Base-by-base conservation (phyloP, 2,329 filamentous ascomycete genomes). In the Shiraia bambusicola region DNA sequence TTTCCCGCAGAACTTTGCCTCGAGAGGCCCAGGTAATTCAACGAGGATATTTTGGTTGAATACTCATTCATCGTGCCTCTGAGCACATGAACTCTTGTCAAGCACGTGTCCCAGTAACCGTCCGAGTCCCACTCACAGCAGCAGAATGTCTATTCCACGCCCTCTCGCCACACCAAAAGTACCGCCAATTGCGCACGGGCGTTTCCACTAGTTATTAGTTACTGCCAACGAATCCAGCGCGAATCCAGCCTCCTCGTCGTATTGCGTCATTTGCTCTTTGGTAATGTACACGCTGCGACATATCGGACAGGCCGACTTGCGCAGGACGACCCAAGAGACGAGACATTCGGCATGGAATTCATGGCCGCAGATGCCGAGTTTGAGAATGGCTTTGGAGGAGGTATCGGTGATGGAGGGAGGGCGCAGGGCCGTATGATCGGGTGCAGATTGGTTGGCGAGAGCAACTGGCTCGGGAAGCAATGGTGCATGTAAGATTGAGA, bases 341-440 rank as follows among this genome's bases (percentile, higher is more conserved):
- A 66, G 47, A 37, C 63, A 66, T 33, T 61, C 56, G 13, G 56
- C 47, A 37, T 66, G 63, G 44, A 63, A 66, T 35, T 64, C 57
- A 30, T 66, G 61, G 6, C 47, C 36, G 32, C 63, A 65, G 10
- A 50, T 41, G 14, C 49, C 50, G 5, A 66, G 43, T 17, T 47
- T 54, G n/a, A 65, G 44, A 6, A 63, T 62, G 12, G 54, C 42
- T 34, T 62, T 10, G 12, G 37, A 8, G 30, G 39, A 9, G 28
- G 35, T 19, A 24, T 28, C 13, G 11, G 31, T 34, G 15, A 28
- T 4, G 31, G 35, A 3, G 29, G 33, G 10, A 37, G 17, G 16
- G 31, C 15, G 27, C 25, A 30, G 37, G 17, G 38, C 29, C 10
- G 43, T 42, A 15, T 30, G 37, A 13, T 54, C 47, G 27, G 43